phyloP scores from a whole-genome alignment of 2,329 filamentous ascomycete genomes.

The Neofusicoccum umdonicola region DNA sequence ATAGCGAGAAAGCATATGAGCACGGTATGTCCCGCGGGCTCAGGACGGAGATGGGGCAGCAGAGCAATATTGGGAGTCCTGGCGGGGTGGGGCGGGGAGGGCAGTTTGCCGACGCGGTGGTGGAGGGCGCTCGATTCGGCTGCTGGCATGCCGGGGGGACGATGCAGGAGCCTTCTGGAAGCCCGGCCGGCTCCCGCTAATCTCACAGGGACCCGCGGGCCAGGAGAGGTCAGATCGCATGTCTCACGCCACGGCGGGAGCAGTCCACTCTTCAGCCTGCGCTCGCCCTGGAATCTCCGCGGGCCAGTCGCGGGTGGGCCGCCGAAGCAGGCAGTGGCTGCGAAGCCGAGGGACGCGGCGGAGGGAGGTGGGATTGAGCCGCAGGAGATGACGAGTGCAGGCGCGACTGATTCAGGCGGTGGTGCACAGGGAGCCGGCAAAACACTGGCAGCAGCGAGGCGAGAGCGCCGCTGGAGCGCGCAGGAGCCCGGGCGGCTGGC shows the following conservation, averaged over 20 bases:
- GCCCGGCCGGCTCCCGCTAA: conserved; percentile 1
- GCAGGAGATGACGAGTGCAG: background rate
- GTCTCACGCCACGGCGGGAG: background rate
- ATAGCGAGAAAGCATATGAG: background rate
- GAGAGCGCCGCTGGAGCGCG: background rate
- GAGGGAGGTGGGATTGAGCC: background rate
- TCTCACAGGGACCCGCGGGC: background rate
- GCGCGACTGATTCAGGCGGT: background rate
- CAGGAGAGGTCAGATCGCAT: background rate
- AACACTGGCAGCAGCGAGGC: background rate
- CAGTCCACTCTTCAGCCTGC: background rate
- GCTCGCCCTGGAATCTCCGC: background rate
- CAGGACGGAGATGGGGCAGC: background rate
- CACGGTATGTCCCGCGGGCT: background rate
- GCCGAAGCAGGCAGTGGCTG: background rate
- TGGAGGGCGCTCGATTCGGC: background rate
- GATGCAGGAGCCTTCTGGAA: background rate
- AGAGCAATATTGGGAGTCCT: conserved; percentile 1
- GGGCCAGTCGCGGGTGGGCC: background rate
- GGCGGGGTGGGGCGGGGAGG: conserved; percentile 7
- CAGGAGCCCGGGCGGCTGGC: background rate
- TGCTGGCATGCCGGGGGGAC: background rate
- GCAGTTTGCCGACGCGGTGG: conserved; percentile 2
- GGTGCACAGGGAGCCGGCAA: background rate
- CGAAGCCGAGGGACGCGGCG: background rate